Evolutionary conservation across 306 rosid genomes (phyloP), one percentile per base, ranked within the genome.

Genomic region (Castanea sativa): DNA sequence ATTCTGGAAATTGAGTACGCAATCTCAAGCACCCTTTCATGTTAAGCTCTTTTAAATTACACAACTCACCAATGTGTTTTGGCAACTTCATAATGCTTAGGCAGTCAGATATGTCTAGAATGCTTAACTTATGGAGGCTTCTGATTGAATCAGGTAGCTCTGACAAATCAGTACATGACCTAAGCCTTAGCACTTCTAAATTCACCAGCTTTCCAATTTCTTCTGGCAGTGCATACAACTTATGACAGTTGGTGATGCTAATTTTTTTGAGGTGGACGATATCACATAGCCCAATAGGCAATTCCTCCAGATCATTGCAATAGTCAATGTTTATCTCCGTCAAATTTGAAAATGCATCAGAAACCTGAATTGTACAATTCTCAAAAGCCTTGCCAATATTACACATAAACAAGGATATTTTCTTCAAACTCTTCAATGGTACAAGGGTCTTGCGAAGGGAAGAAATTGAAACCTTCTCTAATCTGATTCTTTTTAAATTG

Each of bases 401-500:
- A 52, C 90, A 86, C 84, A 75, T 78, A 49, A 57, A 83, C 12
- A 84, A 69, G 19, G 90, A 87, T 19, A 81, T 41, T 70, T 84
- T 81, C 60, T 55, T 51, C 35, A 84, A 61, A 25, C 79, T 73
- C 76, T n/a, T 53, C 58, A 82, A 72, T 38, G 55, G 15, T 41
- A 11, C 23, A 1, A n/a, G 55, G 5, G 73, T 73, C 11, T 38
- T 0, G 53, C 27, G 19, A 30, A 81, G 57, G 21, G 79, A 55
- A 84, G 78, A 55, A 79, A 81, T 56, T n/a, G 83, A 69, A 53
- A 79, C 78, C 61, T 81, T 67, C 78, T 87, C 90, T 11, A 91
- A 60, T 77, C 91, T 84, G 49, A 91, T 83, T 85, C 86, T 87
- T 83, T 75, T 87, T 71, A 93, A 69, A 77, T 82, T 51, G 4